These are phyloP conservation scores for Tephrocybe rancida DNA, from an alignment of 768 basidiomycete species.

Conservation along the genomic window DNA sequence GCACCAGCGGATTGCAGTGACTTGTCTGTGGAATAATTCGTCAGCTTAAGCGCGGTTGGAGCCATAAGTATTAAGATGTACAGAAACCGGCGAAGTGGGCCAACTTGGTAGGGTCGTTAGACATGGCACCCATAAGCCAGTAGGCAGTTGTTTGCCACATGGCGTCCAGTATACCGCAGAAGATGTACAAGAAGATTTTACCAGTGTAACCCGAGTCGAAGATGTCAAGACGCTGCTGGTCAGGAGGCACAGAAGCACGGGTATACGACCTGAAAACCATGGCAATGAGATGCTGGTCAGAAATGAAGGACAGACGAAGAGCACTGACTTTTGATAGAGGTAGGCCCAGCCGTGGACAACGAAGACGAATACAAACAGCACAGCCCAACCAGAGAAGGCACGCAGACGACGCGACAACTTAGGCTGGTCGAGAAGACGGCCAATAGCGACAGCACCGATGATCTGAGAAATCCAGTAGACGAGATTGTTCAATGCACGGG, in stretches of 20 bases:
- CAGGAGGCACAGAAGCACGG: slow-evolving; percentile 43
- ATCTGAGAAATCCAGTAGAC: slow-evolving; percentile 84
- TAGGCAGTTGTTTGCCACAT: slow-evolving; percentile 88
- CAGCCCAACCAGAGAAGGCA: slow-evolving; percentile 69
- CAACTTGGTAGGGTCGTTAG: slow-evolving; percentile 78
- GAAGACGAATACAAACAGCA: slow-evolving; percentile 67
- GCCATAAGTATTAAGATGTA: slow-evolving; percentile 37
- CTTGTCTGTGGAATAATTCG: slow-evolving; percentile 48
- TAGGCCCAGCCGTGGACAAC: slow-evolving; percentile 76
- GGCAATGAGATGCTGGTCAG: background rate
- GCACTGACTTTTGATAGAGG: slow-evolving; percentile 67
- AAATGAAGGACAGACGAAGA: background rate
- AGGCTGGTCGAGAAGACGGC: slow-evolving; percentile 63
- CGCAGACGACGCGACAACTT: slow-evolving; percentile 62
- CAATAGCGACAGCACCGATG: slow-evolving; percentile 71
- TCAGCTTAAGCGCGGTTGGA: background rate
- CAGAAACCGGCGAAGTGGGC: slow-evolving; percentile 84
- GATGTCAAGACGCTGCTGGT: slow-evolving; percentile 58
- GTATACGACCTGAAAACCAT: slow-evolving; percentile 53
- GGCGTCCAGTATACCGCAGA: slow-evolving; percentile 75
- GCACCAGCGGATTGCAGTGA: slow-evolving; percentile 79
- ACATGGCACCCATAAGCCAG: slow-evolving; percentile 88
- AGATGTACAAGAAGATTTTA: slow-evolving; percentile 65
- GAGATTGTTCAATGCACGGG: slow-evolving; percentile 75
- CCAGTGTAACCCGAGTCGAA: slow-evolving; percentile 55